phyloP scores from a whole-genome alignment of 2,329 filamentous ascomycete genomes.

The Ophiostoma sp. region DNA sequence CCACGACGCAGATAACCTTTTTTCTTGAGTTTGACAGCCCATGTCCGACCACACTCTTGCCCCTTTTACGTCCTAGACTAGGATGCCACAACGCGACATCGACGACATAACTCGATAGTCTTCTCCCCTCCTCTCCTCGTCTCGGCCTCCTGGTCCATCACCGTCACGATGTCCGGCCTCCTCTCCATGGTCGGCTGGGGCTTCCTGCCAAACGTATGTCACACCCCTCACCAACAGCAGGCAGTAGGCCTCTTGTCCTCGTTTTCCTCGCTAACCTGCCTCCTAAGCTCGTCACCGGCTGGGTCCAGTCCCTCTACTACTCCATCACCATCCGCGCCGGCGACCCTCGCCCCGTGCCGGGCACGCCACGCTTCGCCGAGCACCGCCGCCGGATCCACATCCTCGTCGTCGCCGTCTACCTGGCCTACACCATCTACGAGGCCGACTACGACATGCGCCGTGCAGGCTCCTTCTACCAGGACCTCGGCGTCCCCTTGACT shows the following conservation, averaged over 20 bases:
- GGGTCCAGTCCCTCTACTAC: conserved; percentile 78
- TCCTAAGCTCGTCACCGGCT: conserved; percentile 66
- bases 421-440: conserved; percentile 88
- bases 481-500: conserved; percentile 63
- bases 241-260: neutral
- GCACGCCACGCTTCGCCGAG: conserved; percentile 60
- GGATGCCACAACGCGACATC: conserved; percentile 2
- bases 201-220: conserved; percentile 48
- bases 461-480: conserved; percentile 70
- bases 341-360: conserved; percentile 67
- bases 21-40: neutral
- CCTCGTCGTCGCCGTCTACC: conserved; percentile 74
- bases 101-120: neutral
- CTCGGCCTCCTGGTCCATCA: neutral
- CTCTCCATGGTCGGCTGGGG: conserved; percentile 53
- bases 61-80: neutral
- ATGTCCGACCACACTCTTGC: neutral
- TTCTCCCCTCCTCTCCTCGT: neutral
- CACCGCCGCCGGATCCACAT: conserved; percentile 82
- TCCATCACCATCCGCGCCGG: conserved; percentile 83
- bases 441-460: conserved; percentile 73
- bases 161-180: conserved; percentile 44
- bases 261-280: neutral
- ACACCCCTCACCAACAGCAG: neutral
- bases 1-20: neutral